Conservation (phyloP, 345 rosid genomes). For the Eutrema yunnanense region DNA sequence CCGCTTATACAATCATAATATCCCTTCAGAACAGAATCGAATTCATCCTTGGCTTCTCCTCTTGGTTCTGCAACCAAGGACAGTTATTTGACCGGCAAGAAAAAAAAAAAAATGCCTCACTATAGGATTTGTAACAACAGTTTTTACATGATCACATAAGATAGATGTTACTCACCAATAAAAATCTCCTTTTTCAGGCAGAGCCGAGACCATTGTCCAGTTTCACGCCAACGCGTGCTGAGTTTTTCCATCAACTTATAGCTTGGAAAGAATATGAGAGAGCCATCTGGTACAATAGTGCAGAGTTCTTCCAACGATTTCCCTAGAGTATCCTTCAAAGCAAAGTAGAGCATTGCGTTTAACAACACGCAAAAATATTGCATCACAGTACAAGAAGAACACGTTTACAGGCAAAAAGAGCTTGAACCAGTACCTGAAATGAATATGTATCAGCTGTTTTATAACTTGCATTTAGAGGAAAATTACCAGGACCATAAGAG, state of each 20-base stretch:
- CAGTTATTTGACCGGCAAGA: background rate
- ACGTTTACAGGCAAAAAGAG: no score
- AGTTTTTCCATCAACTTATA: conserved; percentile 90
- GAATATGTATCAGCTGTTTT: conserved; percentile 70
- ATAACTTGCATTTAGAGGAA: conserved; percentile 74
- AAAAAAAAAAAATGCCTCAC: no score
- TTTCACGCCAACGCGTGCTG: conserved; percentile 76
- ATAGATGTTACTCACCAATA: conserved; percentile 45
- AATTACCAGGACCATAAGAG: conserved; percentile 60
- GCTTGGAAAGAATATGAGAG: conserved; percentile 91
- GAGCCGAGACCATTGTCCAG: conserved; percentile 79
- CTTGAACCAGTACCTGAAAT: conserved; percentile 55
- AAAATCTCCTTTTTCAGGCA: conserved; percentile 58
- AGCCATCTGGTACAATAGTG: conserved; percentile 75
- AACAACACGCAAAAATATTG: background rate
- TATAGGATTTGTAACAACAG: background rate
- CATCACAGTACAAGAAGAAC: background rate
- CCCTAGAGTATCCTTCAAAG: conserved; percentile 77
- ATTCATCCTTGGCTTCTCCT: conserved; percentile 78
- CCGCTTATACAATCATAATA: conserved; percentile 51
- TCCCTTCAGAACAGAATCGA: conserved; percentile 64
- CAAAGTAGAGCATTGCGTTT: background rate
- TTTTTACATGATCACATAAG: background rate
- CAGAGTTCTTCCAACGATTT: conserved; percentile 74
- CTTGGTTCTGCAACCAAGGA: conserved; percentile 61